phyloP scores from a whole-genome alignment of 2,329 filamentous ascomycete genomes.

The Paramyrothecium roridum region DNA sequence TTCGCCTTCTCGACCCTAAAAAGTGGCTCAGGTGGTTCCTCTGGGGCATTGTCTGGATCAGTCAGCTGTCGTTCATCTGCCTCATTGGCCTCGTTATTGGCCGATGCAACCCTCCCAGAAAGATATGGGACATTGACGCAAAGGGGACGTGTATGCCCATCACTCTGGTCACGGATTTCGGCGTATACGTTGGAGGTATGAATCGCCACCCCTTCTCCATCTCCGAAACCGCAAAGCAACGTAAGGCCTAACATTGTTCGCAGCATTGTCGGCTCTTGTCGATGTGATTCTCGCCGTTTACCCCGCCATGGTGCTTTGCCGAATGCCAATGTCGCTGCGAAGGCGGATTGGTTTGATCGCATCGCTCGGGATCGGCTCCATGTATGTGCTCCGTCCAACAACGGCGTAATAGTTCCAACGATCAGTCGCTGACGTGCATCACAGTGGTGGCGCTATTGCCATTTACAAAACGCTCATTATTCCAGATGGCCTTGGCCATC shows the following conservation, averaged over 20 bases:
- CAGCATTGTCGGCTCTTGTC: slow-evolving; percentile 17
- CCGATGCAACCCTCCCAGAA: slow-evolving; percentile 17
- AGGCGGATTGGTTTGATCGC: slow-evolving; percentile 19
- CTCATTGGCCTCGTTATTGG: slow-evolving; percentile 16
- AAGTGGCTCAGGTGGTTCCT: slow-evolving; percentile 14
- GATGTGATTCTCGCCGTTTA: slow-evolving; percentile 22
- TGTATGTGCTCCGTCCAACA: slow-evolving; percentile 12
- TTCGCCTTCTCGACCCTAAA: slow-evolving; percentile 19
- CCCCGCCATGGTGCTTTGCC: slow-evolving; percentile 15
- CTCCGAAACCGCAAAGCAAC: not conserved
- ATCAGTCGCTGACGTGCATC: not conserved
- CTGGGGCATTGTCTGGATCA: slow-evolving; percentile 15
- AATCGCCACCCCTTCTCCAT: not conserved
- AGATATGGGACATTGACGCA: slow-evolving; percentile 17
- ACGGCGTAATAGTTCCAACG: not conserved
- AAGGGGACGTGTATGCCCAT: slow-evolving; percentile 11
- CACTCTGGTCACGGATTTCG: slow-evolving; percentile 12
- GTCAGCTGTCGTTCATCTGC: slow-evolving; percentile 10
- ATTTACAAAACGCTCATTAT: slow-evolving; percentile 1
- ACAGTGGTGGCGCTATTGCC: slow-evolving; percentile 1
- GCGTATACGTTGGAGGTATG: slow-evolving; percentile 11
- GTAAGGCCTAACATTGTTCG: not conserved
- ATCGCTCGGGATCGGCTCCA: slow-evolving; percentile 19
- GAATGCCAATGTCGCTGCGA: slow-evolving; percentile 14
- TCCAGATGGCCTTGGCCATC: not conserved